Conservation (phyloP, 768 basidiomycete species). For the Leccinum truebloodii region DNA sequence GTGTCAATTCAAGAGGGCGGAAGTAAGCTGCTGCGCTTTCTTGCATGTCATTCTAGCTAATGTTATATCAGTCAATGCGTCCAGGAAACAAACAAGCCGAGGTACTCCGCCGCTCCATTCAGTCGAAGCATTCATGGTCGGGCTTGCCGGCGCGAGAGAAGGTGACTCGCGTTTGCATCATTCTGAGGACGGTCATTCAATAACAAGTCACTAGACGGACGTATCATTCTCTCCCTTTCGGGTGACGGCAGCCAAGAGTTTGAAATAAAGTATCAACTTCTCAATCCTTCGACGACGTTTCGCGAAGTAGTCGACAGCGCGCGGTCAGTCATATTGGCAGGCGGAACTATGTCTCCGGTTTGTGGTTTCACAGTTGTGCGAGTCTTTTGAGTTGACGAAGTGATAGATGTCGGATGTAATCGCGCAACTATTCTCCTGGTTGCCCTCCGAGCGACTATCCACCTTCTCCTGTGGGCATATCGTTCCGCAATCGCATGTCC, state of each 20-base stretch:
- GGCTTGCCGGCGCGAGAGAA: slow-evolving; percentile 76
- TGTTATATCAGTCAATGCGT: slow-evolving; percentile 6
- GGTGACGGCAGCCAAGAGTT: slow-evolving; percentile 41
- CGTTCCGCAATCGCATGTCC: slow-evolving; percentile 77
- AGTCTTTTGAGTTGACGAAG: slow-evolving; percentile 7
- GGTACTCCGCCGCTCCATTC: slow-evolving; percentile 75
- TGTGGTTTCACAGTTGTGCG: slow-evolving; percentile 16
- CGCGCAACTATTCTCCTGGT: slow-evolving; percentile 72
- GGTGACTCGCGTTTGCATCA: slow-evolving; percentile 40
- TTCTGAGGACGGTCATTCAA: neutral
- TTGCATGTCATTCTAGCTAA: neutral
- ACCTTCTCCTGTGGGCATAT: slow-evolving; percentile 93
- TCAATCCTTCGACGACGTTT: slow-evolving; percentile 90
- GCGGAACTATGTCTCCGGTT: slow-evolving; percentile 99
- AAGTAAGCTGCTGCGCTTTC: slow-evolving; percentile 13
- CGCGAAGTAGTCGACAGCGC: slow-evolving; percentile 80
- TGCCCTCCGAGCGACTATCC: slow-evolving; percentile 61
- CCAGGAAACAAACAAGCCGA: slow-evolving; percentile 24
- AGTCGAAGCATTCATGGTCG: slow-evolving; percentile 77
- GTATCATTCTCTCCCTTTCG: slow-evolving; percentile 60
- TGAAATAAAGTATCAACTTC: slow-evolving; percentile 85
- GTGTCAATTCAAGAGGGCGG: slow-evolving; percentile 44
- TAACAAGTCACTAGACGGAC: slow-evolving; percentile 59
- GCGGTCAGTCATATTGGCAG: slow-evolving; percentile 85
- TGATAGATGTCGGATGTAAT: slow-evolving; percentile 83